Evolutionary conservation across 1,139 yeast genomes (phyloP).

Genomic region (Scheffersomyces cryptocercus): DNA sequence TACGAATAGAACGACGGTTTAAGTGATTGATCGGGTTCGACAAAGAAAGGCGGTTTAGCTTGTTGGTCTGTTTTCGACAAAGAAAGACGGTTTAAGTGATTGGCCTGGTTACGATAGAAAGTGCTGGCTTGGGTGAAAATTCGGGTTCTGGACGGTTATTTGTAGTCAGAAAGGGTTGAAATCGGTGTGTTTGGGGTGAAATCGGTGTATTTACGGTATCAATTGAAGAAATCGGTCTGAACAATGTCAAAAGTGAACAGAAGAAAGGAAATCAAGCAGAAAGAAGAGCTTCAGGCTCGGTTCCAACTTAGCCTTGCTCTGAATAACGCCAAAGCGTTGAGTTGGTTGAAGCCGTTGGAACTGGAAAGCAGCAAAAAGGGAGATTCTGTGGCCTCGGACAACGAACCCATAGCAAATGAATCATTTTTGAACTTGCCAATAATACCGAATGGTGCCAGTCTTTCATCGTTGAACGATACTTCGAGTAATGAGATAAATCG

Average conservation of each 20-base stretch:
- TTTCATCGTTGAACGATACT: slow-evolving; percentile 19
- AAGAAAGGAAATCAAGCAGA: slow-evolving; percentile 46
- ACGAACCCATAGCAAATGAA: slow-evolving; percentile 3
- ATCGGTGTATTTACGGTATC: no score
- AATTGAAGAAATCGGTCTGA: no score
- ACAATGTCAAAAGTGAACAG: slow-evolving; percentile 29
- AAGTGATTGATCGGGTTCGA: no score
- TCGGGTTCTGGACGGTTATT: background rate
- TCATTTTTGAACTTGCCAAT: slow-evolving; percentile 44
- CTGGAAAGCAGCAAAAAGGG: slow-evolving; percentile 7
- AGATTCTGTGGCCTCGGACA: background rate
- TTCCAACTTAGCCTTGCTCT: slow-evolving; percentile 46
- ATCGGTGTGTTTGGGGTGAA: no score
- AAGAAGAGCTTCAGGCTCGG: slow-evolving; percentile 50
- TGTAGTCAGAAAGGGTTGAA: background rate
- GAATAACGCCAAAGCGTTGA: slow-evolving; percentile 35
- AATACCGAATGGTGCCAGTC: slow-evolving; percentile 46
- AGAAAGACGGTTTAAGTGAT: no score
- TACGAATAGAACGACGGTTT: no score
- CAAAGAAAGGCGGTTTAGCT: no score
- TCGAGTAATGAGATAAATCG: slow-evolving; percentile 10
- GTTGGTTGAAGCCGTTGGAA: slow-evolving; percentile 40
- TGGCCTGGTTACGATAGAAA: no score
- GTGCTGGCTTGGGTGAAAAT: background rate
- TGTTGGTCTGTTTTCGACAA: no score